These are phyloP conservation scores for Novymonas esmeraldas DNA, from an alignment of 208 protist genomes.

Conservation along the genomic window DNA sequence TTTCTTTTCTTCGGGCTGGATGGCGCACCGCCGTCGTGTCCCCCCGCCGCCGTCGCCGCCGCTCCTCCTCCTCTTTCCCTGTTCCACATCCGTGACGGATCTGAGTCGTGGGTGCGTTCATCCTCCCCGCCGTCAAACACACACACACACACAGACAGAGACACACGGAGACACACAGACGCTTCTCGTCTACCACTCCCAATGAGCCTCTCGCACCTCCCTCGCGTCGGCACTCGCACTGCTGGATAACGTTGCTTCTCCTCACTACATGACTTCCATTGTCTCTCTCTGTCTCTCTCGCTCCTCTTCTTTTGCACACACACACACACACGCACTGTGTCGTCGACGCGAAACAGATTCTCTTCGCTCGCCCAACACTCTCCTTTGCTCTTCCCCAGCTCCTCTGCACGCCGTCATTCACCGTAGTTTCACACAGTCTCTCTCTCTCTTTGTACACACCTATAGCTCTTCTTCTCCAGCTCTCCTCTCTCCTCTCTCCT, in stretches of 20 bases:
- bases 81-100: not conserved
- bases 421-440: not conserved
- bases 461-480: no score
- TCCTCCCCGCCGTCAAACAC: not conserved
- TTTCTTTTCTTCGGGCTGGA: no score
- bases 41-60: no score
- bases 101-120: not conserved
- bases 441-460: not conserved
- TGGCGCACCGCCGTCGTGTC: no score
- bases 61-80: no score
- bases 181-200: no score
- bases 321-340: not conserved
- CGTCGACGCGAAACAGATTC: no score
- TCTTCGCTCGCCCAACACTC: not conserved
- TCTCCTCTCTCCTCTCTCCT: not conserved
- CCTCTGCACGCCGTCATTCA: not conserved
- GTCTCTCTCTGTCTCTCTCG: not conserved
- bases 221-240: no score
- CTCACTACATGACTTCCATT: no score
- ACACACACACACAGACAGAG: not conserved
- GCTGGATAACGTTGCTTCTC: no score
- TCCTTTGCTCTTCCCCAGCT: not conserved
- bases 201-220: no score
- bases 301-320: not conserved
- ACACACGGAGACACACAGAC: no score